Base-by-base conservation (phyloP, 352 stramenopile genomes). In the Phytophthora sansomeana region DNA sequence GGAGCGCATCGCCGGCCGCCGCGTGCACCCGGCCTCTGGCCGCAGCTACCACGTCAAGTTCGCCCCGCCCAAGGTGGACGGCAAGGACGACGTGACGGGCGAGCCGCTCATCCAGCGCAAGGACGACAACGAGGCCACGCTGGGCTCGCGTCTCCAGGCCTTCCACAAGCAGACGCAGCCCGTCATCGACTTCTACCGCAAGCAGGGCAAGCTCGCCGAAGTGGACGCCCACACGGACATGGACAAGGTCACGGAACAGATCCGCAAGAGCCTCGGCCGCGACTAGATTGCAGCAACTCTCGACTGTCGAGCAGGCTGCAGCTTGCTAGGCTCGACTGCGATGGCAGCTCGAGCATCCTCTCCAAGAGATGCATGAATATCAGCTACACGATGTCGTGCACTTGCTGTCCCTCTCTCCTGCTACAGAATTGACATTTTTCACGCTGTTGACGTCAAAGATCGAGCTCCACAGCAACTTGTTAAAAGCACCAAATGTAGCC, bases 21-120 rank as follows among this genome's bases (percentile, higher is more conserved):
- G 96, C 72, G 97, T 99, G 74, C 96, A 99, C 87, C 90, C 94
- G 48, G 86, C 76, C n/a, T 97, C 79, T 36, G 97, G 97, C 79
- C 90, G 96, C 66, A 98, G 87, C 75, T 99, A 99, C 83, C 97
- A 99, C 77, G 87, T 98, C 61, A 98, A 99, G 88, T 99, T 98
- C 82, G 97, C 97, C 63, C 96, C 97, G 48, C 97, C 97, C 28
- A 97, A 99, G 85, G 85, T 90, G 13, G 75, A 75, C 1, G 85
- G 77, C 61, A 88, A 89, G 67, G 89, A 96, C 78, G 97, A 99
- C 77, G 60, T 98, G 44, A 99, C 97, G n/a, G 94, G 95, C 42
- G 97, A 99, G 70, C 70, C 89, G 41, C 83, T 99, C 55, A 99
- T 99, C 83, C 96, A 99, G 81, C 90, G 97, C 72, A 97, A 97